Evolutionary conservation across 225 moss, liverwort and hornwort species (phyloP).

Genomic region (Pleurozium schreberi): DNA sequence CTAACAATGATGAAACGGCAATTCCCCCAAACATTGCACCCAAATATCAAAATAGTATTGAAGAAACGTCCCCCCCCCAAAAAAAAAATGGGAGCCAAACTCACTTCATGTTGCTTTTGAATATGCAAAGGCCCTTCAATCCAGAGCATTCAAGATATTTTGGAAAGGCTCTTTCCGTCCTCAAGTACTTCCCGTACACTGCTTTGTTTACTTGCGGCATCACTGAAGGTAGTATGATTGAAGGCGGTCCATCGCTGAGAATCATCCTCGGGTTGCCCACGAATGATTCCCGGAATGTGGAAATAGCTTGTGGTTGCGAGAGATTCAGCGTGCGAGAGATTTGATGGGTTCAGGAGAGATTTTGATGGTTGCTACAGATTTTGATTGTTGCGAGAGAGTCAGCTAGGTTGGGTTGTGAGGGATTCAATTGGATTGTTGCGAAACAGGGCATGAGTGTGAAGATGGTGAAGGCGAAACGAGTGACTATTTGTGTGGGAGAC

Average conservation of each 20-base stretch:
- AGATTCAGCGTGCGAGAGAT: background rate
- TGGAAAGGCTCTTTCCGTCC: background rate
- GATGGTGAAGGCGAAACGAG: constrained; percentile 24
- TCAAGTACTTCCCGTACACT: background rate
- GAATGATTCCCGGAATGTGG: background rate
- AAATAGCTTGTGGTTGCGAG: background rate
- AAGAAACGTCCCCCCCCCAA: too few relatives aligned
- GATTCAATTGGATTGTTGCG: background rate
- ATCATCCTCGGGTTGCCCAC: background rate
- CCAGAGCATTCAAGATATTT: background rate
- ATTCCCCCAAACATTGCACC: too few relatives aligned
- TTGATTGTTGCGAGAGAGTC: background rate
- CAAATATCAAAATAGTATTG: background rate
- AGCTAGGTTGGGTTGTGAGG: background rate
- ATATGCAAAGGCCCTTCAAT: background rate
- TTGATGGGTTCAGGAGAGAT: background rate
- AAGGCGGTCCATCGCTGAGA: background rate
- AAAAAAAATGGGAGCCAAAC: background rate
- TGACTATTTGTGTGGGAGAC: constrained; percentile 81
- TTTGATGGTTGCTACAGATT: background rate
- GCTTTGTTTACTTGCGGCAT: background rate
- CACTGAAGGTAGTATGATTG: background rate
- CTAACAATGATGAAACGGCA: too few relatives aligned
- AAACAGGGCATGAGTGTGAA: background rate
- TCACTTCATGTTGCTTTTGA: background rate